Conservation (phyloP, 2,329 filamentous ascomycete species). For the Helotiales sp. region DNA sequence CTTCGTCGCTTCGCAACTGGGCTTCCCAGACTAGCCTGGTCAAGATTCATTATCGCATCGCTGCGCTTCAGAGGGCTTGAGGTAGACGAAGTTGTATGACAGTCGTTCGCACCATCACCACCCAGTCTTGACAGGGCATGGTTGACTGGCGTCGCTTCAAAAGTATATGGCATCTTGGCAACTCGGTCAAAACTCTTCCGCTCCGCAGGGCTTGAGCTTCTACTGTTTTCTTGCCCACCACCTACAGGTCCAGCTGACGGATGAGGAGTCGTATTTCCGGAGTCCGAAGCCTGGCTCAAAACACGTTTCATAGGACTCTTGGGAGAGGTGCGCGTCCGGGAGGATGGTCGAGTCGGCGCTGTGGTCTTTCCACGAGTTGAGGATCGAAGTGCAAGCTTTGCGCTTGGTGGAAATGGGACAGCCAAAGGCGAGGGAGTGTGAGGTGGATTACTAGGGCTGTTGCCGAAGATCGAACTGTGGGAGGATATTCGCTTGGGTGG, state of each 20-base stretch:
- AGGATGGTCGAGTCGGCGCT: constrained; percentile 56
- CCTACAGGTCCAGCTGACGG: constrained; percentile 27
- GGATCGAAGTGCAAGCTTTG: constrained; percentile 69
- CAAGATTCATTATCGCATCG: constrained; percentile 87
- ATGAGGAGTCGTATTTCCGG: constrained; percentile 67
- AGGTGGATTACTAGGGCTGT: constrained; percentile 41
- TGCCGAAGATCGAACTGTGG: constrained; percentile 47
- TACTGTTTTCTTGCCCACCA: constrained; percentile 52
- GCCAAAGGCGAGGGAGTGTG: constrained; percentile 59
- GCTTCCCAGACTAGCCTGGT: constrained; percentile 77
- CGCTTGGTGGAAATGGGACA: constrained; percentile 68
- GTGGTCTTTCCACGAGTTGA: constrained; percentile 64
- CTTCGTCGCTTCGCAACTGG: constrained; percentile 92
- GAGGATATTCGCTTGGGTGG: constrained; percentile 52
- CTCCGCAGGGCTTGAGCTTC: constrained; percentile 48
- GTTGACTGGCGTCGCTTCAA: constrained; percentile 58
- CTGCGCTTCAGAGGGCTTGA: constrained; percentile 90
- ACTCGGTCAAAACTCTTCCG: constrained; percentile 55
- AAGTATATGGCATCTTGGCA: constrained; percentile 52
- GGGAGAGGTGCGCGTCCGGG: constrained; percentile 72
- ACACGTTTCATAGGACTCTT: constrained; percentile 83
- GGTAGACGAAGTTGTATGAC: constrained; percentile 57
- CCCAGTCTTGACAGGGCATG: constrained; percentile 55
- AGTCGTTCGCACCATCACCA: constrained; percentile 50
- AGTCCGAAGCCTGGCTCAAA: constrained; percentile 68